Conservation (phyloP, 106 monocot species). For the Platanthera guangdongensis region DNA sequence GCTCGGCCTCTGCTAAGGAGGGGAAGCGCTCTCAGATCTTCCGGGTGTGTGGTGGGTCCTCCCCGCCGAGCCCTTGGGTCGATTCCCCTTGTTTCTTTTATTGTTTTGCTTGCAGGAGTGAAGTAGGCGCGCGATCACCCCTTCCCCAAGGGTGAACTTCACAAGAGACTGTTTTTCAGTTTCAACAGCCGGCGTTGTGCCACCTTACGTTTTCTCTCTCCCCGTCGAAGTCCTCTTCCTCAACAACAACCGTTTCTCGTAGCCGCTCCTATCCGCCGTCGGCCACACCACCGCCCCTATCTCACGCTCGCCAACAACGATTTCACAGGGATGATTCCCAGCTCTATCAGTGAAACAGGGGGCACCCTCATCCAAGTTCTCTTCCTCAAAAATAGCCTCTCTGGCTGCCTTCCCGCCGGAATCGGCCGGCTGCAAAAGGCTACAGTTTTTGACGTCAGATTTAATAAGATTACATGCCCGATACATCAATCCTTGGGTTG, state of each 20-base stretch:
- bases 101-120: too few relatives aligned
- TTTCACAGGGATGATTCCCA: conserved; percentile 46
- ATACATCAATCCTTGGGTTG: conserved; percentile 50
- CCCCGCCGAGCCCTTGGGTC: too few relatives aligned
- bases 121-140: too few relatives aligned
- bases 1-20: too few relatives aligned
- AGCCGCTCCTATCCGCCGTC: conserved; percentile 23
- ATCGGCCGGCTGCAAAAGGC: conserved; percentile 29
- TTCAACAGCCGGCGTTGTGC: background rate
- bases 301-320: conserved; percentile 54
- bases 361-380: conserved; percentile 29
- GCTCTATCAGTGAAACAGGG: conserved; percentile 21
- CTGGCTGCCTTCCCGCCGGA: conserved; percentile 48
- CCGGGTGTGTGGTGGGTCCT: too few relatives aligned
- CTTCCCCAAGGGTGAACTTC: too few relatives aligned
- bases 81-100: too few relatives aligned
- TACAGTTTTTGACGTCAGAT: conserved; percentile 46
- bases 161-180: too few relatives aligned
- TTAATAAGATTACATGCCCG: conserved; percentile 33
- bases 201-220: background rate
- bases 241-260: conserved; percentile 23
- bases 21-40: too few relatives aligned
- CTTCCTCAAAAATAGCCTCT: conserved; percentile 42
- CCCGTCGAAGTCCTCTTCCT: background rate
- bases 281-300: conserved; percentile 22